Conservation (phyloP, 2,329 filamentous ascomycete species). For the Xylariaceae sp. region DNA sequence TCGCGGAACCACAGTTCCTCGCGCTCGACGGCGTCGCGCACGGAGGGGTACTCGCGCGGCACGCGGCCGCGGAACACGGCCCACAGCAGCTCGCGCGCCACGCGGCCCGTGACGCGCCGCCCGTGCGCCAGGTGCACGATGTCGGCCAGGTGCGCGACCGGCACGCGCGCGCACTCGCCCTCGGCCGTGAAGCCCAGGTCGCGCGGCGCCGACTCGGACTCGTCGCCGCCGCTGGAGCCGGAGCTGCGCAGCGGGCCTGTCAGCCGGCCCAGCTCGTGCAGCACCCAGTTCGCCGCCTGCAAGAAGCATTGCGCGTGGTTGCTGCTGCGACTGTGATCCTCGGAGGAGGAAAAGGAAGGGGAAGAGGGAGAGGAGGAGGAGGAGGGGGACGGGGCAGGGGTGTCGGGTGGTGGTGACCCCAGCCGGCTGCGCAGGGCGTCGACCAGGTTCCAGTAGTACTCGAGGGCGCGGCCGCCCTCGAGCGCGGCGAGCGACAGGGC, state of each 20-base stretch:
- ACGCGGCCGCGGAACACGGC: conserved; percentile 42
- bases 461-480: conserved; percentile 69
- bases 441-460: conserved; percentile 71
- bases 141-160: conserved; percentile 39
- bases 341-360: no score
- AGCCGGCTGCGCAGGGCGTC: conserved; percentile 28
- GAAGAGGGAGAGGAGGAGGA: no score
- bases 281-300: conserved; percentile 57
- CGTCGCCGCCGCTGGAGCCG: conserved; percentile 30
- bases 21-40: conserved; percentile 37
- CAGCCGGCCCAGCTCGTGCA: conserved; percentile 68
- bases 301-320: conserved; percentile 31
- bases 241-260: no score
- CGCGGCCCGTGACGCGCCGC: conserved; percentile 45
- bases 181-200: conserved; percentile 32
- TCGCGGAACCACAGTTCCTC: conserved; percentile 49
- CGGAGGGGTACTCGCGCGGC: conserved; percentile 26
- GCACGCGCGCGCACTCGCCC: conserved; percentile 40
- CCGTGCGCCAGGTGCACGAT: conserved; percentile 41
- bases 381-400: no score
- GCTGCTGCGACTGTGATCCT: background rate
- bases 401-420: conserved; percentile 11
- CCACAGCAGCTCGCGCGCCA: conserved; percentile 52
- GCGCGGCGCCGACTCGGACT: conserved; percentile 9
- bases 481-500: conserved; percentile 71